A percentile compares a stretch with the other conserved stretches of the same genome.
Evolutionary conservation across 352 stramenopile genomes (phyloP).

Genomic region (Chrysophaeum taylorii): DNA sequence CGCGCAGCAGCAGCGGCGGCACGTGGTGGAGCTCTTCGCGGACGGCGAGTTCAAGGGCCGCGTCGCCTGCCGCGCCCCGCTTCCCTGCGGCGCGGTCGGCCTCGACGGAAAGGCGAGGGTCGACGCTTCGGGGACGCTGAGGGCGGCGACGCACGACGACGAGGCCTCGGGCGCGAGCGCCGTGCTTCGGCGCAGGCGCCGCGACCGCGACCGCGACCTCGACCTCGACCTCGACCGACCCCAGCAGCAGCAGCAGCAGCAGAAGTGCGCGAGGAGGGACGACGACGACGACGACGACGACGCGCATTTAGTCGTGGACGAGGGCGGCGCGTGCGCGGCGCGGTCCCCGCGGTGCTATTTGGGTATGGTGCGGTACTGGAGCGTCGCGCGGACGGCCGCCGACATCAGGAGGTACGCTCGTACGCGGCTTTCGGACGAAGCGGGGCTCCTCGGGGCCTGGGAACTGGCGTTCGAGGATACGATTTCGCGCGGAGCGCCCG

Average conservation of each 20-base stretch:
- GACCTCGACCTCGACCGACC: too few species aligned
- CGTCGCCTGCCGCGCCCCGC: not conserved
- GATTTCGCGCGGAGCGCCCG: not conserved
- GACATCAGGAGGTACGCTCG: not conserved
- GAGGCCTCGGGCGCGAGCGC: too few species aligned
- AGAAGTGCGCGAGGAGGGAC: too few species aligned
- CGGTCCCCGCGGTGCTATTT: not conserved
- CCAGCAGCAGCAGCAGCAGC: too few species aligned
- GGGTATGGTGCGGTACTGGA: not conserved
- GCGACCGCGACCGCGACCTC: too few species aligned
- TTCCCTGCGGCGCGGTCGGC: not conserved
- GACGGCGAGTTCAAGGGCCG: not conserved
- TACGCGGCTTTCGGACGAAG: not conserved
- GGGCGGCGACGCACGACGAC: too few species aligned
- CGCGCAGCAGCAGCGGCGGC: too few species aligned
- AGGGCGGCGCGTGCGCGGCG: not conserved
- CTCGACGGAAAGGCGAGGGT: too few species aligned
- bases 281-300: too few species aligned
- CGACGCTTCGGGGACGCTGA: too few species aligned
- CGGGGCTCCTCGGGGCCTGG: not conserved
- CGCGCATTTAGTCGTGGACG: too few species aligned
- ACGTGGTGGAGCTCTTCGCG: not conserved
- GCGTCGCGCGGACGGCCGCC: not conserved
- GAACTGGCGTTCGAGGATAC: not conserved
- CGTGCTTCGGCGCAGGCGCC: too few species aligned